phyloP scores from a whole-genome alignment of 2,329 filamentous ascomycete species.

The Cordyceps javanica region DNA sequence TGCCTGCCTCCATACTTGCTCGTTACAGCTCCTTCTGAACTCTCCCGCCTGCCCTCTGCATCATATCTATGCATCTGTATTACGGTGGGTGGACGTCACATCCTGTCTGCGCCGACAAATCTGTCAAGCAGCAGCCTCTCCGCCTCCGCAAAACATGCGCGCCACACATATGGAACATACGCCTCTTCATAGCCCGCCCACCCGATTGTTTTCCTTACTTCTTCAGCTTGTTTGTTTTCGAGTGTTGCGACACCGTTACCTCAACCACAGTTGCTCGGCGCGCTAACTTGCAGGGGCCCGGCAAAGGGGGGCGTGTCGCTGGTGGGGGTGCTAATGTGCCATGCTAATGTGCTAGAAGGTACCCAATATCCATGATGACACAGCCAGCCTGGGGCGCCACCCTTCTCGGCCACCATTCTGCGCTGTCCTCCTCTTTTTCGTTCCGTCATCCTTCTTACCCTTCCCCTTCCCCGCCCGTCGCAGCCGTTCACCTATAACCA shows the following conservation, averaged over 20 bases:
- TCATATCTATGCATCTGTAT: not conserved
- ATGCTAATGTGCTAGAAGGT: not conserved
- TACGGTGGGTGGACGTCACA: not conserved
- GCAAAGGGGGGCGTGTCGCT: slow-evolving; percentile 3
- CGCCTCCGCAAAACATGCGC: not conserved
- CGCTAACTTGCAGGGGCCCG: slow-evolving; percentile 6
- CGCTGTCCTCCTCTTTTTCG: not conserved
- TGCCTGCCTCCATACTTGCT: not conserved
- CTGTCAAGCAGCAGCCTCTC: not conserved
- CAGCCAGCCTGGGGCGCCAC: not conserved
- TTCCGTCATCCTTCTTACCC: not conserved
- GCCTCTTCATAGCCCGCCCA: not conserved
- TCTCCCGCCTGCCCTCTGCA: not conserved
- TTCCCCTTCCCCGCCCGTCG: not conserved
- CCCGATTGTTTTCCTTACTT: not conserved
- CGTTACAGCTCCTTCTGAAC: not conserved
- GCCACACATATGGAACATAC: not conserved
- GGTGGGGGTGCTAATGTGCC: not conserved
- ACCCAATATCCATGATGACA: slow-evolving; percentile 6
- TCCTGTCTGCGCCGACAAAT: not conserved
- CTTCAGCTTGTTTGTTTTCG: not conserved
- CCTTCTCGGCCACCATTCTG: not conserved
- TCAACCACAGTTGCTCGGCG: not conserved
- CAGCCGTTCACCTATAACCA: not conserved
- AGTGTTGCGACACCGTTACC: not conserved